Conservation (phyloP, 495 filamentous ascomycete genomes). For the Sabuloglossum arenarium region DNA sequence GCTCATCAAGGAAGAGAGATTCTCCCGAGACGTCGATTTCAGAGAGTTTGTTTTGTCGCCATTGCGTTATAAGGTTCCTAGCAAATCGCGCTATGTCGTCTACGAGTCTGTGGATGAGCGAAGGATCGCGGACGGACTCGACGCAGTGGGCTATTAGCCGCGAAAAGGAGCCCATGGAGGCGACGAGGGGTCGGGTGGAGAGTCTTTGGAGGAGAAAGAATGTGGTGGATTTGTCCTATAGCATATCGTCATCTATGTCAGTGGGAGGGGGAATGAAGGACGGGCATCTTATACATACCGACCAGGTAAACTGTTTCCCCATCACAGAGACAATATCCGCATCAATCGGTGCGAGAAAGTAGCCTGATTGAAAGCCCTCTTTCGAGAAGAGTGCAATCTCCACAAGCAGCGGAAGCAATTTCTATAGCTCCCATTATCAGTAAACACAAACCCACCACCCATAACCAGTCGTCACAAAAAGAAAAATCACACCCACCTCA, state of each 20-base stretch:
- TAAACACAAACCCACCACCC: neutral
- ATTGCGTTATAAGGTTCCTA: constrained; percentile 50
- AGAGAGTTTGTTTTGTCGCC: constrained; percentile 68
- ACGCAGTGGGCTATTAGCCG: constrained; percentile 53
- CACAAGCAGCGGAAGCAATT: constrained; percentile 48
- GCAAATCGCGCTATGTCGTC: constrained; percentile 54
- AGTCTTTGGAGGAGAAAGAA: constrained; percentile 22
- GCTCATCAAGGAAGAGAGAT: constrained; percentile 38
- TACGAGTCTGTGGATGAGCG: constrained; percentile 41
- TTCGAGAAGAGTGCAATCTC: constrained; percentile 41
- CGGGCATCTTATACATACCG: constrained; percentile 22
- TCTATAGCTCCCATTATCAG: neutral
- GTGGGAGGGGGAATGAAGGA: constrained; percentile 2
- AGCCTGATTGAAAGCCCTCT: constrained; percentile 65
- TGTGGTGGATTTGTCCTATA: constrained; percentile 21
- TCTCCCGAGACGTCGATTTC: constrained; percentile 68
- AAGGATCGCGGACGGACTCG: constrained; percentile 38
- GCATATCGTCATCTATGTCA: neutral
- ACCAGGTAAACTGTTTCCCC: constrained; percentile 53
- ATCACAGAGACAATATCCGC: constrained; percentile 42
- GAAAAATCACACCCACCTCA: constrained; percentile 22
- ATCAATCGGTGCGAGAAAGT: constrained; percentile 62
- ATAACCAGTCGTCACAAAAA: neutral
- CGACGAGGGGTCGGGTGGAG: constrained; percentile 43
- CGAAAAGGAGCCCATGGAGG: constrained; percentile 60